Percentiles rank a stretch among this genome's conserved stretches.
phyloP scores from a whole-genome alignment of 257 asterid species.

The Nicotiana knightiana region DNA sequence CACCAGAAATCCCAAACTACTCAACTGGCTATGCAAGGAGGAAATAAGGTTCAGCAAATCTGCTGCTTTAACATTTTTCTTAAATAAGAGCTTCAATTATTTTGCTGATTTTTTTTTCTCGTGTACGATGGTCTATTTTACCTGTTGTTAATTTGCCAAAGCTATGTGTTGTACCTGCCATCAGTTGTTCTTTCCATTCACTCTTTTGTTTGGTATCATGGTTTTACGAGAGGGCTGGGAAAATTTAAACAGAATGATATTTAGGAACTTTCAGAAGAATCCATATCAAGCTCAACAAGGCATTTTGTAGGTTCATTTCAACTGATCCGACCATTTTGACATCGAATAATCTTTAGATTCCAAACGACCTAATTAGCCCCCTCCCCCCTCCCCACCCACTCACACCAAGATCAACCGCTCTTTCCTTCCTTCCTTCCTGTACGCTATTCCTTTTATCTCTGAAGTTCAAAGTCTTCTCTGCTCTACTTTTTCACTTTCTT shows the following conservation, averaged over 20 bases:
- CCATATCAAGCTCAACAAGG: not conserved
- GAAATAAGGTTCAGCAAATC: constrained; percentile 62
- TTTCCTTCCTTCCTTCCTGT: not conserved
- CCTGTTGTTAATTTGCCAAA: not conserved
- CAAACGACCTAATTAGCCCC: not conserved
- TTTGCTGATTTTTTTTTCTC: not conserved
- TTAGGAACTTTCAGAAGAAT: not conserved
- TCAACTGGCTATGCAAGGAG: constrained; percentile 84
- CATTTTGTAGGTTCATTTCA: not conserved
- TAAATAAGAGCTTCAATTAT: not conserved
- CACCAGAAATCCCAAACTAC: constrained; percentile 63
- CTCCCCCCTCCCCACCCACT: not conserved
- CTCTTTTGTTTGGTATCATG: not conserved
- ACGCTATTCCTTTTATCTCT: no score
- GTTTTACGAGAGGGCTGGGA: not conserved
- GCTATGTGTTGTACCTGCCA: not conserved
- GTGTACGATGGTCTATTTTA: not conserved
- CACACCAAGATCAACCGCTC: not conserved
- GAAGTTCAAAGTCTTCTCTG: no score
- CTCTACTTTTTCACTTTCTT: not conserved
- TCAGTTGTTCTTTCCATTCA: not conserved
- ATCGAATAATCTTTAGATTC: not conserved
- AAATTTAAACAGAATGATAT: not conserved
- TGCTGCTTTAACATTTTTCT: not conserved
- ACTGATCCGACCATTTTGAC: not conserved